Evolutionary conservation across 1,284 basidiomycete species (phyloP), one percentile per base, ranked within the genome.

Genomic region (Somion occarium): DNA sequence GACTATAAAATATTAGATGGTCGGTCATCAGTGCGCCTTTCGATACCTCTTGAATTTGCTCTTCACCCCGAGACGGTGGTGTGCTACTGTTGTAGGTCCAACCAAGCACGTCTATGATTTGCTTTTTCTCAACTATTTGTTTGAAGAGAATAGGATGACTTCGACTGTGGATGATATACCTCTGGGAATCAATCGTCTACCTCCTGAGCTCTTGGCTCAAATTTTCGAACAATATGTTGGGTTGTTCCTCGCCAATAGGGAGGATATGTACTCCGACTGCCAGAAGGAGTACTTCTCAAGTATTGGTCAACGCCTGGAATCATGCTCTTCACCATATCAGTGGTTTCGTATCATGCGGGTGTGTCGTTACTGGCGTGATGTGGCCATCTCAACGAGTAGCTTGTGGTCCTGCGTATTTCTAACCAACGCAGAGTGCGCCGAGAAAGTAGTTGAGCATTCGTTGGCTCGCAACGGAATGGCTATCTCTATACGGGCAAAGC

Each of bases 341-440:
- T 45, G 19, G 20, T 12, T 45, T 22, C 12, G 22, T 13, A 12
- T 45, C 19, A 45, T 18, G 12, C 12, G 24, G 7, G 44, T 45
- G 15, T 45, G 44, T 18, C 44, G 18, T 26, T 26, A 26, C 18
- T 45, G 44, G 44, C 44, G 44, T 45, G 44, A 45, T 12, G 44
- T 45, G 9, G 24, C 44, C 12, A 11, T 23, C 24, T 26, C 12
- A 9, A 13, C 19, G 12, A 22, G 20, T 26, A n/a, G 12, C 19
- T 22, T 45, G 20, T 45, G 44, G 44, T 7, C 12, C 19, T 9
- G 22, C 19, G 9, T 45, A 22, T 9, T 18, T 42, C 39, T 42
- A 7, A 7, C 30, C 30, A 34, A 34, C 30, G 15, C 15, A 15
- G 30, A 7, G 30, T 7, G 7, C 7, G 15, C 30, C 7, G 15